Conservation (phyloP, 345 rosid genomes). For the Mercurialis annua region DNA sequence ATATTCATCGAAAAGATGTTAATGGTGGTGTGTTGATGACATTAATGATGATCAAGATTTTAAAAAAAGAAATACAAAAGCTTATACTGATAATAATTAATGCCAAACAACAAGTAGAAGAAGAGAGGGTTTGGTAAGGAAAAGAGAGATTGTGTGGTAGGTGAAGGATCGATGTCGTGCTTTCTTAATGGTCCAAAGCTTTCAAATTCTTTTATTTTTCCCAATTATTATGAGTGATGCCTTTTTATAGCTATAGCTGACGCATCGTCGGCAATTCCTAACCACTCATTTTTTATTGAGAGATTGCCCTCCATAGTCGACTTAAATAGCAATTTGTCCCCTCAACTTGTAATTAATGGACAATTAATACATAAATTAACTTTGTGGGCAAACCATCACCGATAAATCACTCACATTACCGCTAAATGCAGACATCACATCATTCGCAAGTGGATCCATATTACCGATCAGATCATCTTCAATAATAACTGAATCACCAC, state of each 20-base stretch:
- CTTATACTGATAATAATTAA: neutral
- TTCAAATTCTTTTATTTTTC: neutral
- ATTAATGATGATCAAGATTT: neutral
- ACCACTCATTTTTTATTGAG: neutral
- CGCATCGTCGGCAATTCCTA: conserved; percentile 18
- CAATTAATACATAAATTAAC: too few relatives aligned
- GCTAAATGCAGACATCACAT: too few relatives aligned
- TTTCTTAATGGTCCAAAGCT: conserved; percentile 18
- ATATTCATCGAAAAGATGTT: neutral
- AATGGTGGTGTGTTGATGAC: neutral
- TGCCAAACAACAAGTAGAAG: neutral
- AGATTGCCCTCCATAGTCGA: too few relatives aligned
- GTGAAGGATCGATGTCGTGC: conserved; percentile 20
- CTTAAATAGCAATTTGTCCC: too few relatives aligned
- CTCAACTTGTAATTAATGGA: too few relatives aligned
- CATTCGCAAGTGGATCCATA: too few relatives aligned
- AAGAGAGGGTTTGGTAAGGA: conserved; percentile 24
- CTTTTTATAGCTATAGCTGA: conserved; percentile 5
- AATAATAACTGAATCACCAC: too few relatives aligned
- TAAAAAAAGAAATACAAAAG: neutral
- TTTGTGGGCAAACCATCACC: too few relatives aligned
- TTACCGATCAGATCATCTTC: too few relatives aligned
- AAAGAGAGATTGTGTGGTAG: conserved; percentile 18
- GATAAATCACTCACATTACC: too few relatives aligned
- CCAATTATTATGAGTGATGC: neutral